Evolutionary conservation across 1,284 basidiomycete species (phyloP).

Genomic region (Rhodofomes roseus): DNA sequence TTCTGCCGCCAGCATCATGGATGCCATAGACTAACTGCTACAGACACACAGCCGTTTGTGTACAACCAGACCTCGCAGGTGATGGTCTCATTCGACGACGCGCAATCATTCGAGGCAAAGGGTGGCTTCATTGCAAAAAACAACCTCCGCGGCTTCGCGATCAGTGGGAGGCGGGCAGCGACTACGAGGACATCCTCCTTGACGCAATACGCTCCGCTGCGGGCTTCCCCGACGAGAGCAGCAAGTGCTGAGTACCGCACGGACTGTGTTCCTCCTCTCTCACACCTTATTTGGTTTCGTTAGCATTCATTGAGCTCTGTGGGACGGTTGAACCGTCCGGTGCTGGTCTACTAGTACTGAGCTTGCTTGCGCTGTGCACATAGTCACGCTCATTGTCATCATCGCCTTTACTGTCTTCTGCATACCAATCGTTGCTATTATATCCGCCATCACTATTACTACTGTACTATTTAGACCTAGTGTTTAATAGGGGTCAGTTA

Average conservation of each 20-base stretch:
- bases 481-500: no score
- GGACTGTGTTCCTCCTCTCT: background rate
- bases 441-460: no score
- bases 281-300: background rate
- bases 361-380: no score
- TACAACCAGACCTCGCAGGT: conserved; percentile 50
- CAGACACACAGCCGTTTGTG: conserved; percentile 51
- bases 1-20: background rate
- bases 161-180: conserved; percentile 66
- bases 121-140: conserved; percentile 50
- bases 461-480: no score
- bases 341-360: background rate
- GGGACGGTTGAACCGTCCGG: background rate
- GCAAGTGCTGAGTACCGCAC: conserved; percentile 7
- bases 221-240: conserved; percentile 31
- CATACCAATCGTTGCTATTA: no score
- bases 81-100: conserved; percentile 62
- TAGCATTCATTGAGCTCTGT: background rate
- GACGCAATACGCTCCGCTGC: conserved; percentile 43
- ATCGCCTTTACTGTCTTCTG: no score
- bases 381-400: no score
- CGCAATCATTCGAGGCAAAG: conserved; percentile 55
- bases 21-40: background rate
- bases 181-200: conserved; percentile 52
- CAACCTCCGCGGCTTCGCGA: conserved; percentile 57